Conservation (phyloP, 139 green algal species). For the Chlamydomonas sp. region DNA sequence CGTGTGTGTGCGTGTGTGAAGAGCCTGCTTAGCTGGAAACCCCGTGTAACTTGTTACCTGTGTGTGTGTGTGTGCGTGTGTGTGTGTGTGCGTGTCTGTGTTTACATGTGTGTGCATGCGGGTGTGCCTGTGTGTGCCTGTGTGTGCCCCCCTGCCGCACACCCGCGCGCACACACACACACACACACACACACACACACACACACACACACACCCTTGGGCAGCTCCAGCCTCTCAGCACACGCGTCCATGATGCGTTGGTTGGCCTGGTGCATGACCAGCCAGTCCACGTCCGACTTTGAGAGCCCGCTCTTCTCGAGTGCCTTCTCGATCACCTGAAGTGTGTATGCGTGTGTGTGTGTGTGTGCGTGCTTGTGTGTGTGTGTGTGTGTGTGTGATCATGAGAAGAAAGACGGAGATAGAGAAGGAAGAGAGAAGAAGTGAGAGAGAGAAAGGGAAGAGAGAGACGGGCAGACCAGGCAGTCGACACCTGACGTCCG, state of each 20-base stretch:
- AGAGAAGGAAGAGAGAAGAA: no score
- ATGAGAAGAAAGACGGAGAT: no score
- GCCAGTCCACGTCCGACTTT: constrained; percentile 72
- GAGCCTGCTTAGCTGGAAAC: no score
- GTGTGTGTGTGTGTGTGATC: background rate
- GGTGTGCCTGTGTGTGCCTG: background rate
- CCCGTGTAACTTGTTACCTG: no score
- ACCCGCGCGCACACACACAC: background rate
- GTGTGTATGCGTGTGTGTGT: no score
- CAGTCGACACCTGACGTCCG: no score
- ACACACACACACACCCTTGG: background rate
- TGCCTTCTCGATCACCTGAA: constrained; percentile 66
- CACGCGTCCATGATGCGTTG: constrained; percentile 90
- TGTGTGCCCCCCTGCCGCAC: background rate
- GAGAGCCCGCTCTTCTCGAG: constrained; percentile 63
- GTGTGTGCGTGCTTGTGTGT: background rate
- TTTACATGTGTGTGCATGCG: background rate
- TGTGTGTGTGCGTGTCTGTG: no score
- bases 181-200: background rate
- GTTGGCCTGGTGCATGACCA: constrained; percentile 95
- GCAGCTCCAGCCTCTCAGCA: constrained; percentile 62
- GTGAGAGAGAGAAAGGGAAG: no score
- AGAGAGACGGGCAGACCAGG: no score
- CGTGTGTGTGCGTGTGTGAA: no score
- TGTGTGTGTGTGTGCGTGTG: no score